A percentile compares a stretch with the other conserved stretches of the same genome.
Evolutionary conservation across 345 rosid genomes (phyloP).

Genomic region (Euphorbia pulcherrima): DNA sequence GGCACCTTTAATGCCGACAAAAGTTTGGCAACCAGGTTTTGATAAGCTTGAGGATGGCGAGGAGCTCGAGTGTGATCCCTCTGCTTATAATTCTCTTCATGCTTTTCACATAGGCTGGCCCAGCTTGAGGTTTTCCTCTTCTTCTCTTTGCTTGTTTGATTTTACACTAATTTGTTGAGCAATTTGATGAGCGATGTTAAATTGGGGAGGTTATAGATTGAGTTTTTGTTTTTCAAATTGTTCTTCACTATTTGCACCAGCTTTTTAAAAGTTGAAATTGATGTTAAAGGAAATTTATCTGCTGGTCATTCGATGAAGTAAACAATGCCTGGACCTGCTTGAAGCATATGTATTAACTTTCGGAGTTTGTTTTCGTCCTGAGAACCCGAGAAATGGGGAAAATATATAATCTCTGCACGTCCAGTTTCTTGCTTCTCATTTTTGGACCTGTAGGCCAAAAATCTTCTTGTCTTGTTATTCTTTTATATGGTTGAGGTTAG

Average conservation of each 20-base stretch:
- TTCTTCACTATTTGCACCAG: neutral
- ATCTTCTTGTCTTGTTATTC: neutral
- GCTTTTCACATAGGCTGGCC: slow-evolving; percentile 95
- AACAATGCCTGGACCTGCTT: too few species aligned
- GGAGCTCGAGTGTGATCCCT: slow-evolving; percentile 90
- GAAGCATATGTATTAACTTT: neutral
- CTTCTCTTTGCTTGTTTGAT: neutral
- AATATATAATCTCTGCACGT: neutral
- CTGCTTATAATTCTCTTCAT: slow-evolving; percentile 84
- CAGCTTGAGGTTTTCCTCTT: slow-evolving; percentile 63
- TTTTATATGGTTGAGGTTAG: neutral
- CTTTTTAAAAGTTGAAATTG: neutral
- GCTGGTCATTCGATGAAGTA: neutral
- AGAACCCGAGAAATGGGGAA: neutral
- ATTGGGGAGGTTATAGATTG: neutral
- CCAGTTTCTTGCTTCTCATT: neutral
- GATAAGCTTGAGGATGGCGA: slow-evolving; percentile 93
- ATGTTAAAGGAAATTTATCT: too few species aligned
- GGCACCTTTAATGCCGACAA: slow-evolving; percentile 52
- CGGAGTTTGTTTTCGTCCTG: neutral
- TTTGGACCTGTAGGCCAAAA: neutral
- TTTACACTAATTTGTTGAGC: neutral
- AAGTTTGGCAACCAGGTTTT: slow-evolving; percentile 97
- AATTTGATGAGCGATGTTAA: neutral
- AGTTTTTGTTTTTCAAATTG: too few species aligned